Evolutionary conservation across 129 eudicot species (phyloP).

Genomic region (carrot (Daucus carota)): DH1_v3.0 NC_030382.2:51019501-51020000

Average conservation of each 20-base stretch:
- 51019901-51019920: not conserved
- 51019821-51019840: not conserved
- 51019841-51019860: not conserved
- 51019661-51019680: slow-evolving; percentile 94
- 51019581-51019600: no score
- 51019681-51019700: slow-evolving; percentile 73
- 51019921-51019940: not conserved
- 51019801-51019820: not conserved
- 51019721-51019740: not conserved
- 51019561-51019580: not conserved
- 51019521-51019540: slow-evolving; percentile 51
- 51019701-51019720: not conserved
- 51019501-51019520: slow-evolving; percentile 59
- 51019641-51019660: slow-evolving; percentile 85
- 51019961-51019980: not conserved
- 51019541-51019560: not conserved
- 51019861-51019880: not conserved
- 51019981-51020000: not conserved
- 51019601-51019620: not conserved
- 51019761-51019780: not conserved
- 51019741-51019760: not conserved
- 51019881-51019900: not conserved
- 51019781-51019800: not conserved
- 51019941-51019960: not conserved
- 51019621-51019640: slow-evolving; percentile 77